A percentile compares a stretch with the other conserved stretches of the same genome.
phyloP scores from a whole-genome alignment of 2,329 filamentous ascomycete species.

The Fusarium sp. region DNA sequence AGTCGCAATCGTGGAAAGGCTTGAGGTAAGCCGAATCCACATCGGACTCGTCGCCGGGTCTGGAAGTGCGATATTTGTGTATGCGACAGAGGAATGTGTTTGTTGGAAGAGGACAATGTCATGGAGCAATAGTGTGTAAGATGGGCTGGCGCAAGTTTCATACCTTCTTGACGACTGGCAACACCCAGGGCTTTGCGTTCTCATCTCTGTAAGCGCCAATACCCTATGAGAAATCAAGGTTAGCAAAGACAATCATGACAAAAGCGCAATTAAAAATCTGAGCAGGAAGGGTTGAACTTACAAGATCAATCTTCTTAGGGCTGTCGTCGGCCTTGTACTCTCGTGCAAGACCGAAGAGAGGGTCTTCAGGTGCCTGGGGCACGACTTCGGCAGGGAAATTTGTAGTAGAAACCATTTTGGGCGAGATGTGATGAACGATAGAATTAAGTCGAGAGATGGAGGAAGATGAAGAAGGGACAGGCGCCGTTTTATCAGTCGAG shows the following conservation, averaged over 20 bases:
- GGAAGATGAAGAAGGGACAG: conserved; percentile 56
- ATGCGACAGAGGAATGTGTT: conserved; percentile 13
- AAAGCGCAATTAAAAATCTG: not conserved
- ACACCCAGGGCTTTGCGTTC: conserved; percentile 95
- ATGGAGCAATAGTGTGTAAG: conserved; percentile 7
- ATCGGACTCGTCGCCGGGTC: conserved; percentile 1
- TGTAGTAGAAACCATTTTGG: conserved; percentile 56
- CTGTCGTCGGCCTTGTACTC: conserved; percentile 84
- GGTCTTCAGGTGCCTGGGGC: conserved; percentile 92
- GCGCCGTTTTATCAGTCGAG: conserved; percentile 46
- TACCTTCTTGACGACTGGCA: conserved; percentile 97
- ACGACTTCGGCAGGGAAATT: conserved; percentile 81
- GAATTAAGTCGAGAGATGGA: conserved; percentile 67
- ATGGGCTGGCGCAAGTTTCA: conserved; percentile 18
- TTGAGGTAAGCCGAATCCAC: conserved; percentile 24
- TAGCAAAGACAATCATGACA: conserved; percentile 7
- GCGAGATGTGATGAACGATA: conserved; percentile 77
- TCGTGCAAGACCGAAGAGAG: conserved; percentile 91
- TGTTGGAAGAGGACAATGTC: conserved; percentile 2
- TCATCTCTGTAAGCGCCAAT: conserved; percentile 96
- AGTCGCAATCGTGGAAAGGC: conserved; percentile 25
- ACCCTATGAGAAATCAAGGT: conserved; percentile 56
- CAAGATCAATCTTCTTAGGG: conserved; percentile 90
- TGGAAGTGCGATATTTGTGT: conserved; percentile 13
- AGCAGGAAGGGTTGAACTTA: conserved; percentile 56